phyloP scores from a whole-genome alignment of 2,329 filamentous ascomycete species.

The Immersiporthe knoxdaviesiana region DNA sequence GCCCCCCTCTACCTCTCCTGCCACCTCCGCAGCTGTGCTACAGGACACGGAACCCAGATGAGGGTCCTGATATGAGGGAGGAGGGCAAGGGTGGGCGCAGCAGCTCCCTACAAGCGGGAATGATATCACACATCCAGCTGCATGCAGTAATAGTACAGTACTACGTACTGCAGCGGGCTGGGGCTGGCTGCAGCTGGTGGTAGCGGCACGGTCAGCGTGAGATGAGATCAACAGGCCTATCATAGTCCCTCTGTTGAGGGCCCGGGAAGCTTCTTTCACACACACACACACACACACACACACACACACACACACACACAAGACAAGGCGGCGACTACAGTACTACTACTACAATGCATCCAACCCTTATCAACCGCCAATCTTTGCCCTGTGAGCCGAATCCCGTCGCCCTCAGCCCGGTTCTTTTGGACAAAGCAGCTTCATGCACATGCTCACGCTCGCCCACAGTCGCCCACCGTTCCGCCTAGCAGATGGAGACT shows the following conservation, averaged over 20 bases:
- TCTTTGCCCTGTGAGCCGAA: not conserved
- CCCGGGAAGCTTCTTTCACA: not conserved
- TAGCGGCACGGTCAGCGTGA: not conserved
- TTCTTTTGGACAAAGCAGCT: not conserved
- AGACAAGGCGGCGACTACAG: not conserved
- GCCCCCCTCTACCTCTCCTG: not conserved
- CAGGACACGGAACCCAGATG: not conserved
- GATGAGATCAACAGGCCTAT: conserved; percentile 1
- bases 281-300: too few species aligned
- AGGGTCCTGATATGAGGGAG: not conserved
- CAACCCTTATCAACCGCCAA: not conserved
- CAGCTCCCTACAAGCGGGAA: conserved; percentile 2
- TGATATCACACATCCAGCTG: not conserved
- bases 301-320: too few species aligned
- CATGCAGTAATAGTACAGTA: not conserved
- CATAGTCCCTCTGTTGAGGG: not conserved
- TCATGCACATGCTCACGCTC: not conserved
- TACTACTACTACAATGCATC: not conserved
- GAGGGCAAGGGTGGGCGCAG: not conserved
- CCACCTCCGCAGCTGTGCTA: conserved; percentile 4
- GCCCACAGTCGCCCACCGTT: not conserved
- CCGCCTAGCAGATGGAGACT: not conserved
- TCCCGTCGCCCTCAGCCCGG: not conserved
- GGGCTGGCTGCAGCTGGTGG: not conserved
- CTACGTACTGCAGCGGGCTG: not conserved